These are phyloP conservation scores for Schizosaccharomyces japonicus DNA, from an alignment of 805 yeast species.

Conservation along the genomic window DNA sequence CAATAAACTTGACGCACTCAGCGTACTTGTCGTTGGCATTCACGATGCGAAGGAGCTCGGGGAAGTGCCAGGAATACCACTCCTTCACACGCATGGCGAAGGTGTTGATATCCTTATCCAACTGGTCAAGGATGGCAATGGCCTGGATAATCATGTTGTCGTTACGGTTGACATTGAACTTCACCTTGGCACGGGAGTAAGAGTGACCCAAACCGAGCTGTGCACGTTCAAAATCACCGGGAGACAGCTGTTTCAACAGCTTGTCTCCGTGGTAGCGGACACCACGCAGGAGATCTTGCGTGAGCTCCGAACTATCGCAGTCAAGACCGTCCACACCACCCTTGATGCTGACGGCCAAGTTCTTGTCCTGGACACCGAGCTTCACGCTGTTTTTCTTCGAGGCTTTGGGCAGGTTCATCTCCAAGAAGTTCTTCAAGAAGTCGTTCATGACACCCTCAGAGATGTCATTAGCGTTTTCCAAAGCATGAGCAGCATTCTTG, in stretches of 20 bases:
- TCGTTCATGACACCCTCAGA: slow-evolving; percentile 92
- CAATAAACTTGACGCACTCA: slow-evolving; percentile 52
- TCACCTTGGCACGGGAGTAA: slow-evolving; percentile 94
- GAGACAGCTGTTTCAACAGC: slow-evolving; percentile 71
- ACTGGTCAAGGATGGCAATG: slow-evolving; percentile 86
- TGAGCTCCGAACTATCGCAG: slow-evolving; percentile 73
- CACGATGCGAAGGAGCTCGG: slow-evolving; percentile 78
- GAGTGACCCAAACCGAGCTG: slow-evolving; percentile 98
- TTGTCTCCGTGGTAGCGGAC: slow-evolving; percentile 75
- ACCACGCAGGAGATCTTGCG: slow-evolving; percentile 87
- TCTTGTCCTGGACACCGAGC: slow-evolving; percentile 81
- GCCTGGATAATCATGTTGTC: slow-evolving; percentile 98
- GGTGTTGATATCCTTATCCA: slow-evolving; percentile 93
- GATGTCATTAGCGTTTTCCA: slow-evolving; percentile 92
- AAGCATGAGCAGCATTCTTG: slow-evolving; percentile 87
- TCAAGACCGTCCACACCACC: slow-evolving; percentile 74
- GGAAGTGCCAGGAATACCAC: slow-evolving; percentile 99
- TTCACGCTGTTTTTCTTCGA: slow-evolving; percentile 36
- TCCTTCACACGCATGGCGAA: slow-evolving; percentile 92
- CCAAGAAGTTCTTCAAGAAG: slow-evolving; percentile 68
- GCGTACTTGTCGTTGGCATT: slow-evolving; percentile 77
- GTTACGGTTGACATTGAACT: slow-evolving; percentile 94
- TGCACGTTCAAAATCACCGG: slow-evolving; percentile 91
- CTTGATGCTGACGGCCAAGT: slow-evolving; percentile 89
- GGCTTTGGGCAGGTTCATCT: slow-evolving; percentile 68